phyloP scores from a whole-genome alignment of 202 grass and related monocot genomes.

The Bolboschoenoplectus hybrid region DNA sequence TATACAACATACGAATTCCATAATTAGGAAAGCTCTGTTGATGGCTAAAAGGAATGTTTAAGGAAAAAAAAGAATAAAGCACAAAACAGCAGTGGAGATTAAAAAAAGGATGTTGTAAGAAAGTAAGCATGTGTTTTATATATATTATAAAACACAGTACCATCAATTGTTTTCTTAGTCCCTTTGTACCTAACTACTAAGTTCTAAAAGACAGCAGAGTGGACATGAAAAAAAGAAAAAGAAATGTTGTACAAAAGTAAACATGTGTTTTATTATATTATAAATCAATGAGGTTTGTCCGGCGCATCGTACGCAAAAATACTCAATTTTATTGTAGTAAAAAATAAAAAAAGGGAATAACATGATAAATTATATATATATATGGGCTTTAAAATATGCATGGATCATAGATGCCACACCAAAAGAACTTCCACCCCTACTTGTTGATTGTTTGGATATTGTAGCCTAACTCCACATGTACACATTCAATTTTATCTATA shows the following conservation, averaged over 20 bases:
- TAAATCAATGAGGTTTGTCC: background rate
- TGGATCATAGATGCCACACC: background rate
- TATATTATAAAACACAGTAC: background rate
- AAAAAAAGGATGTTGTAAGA: no score
- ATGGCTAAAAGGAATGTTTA: background rate
- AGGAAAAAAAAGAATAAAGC: background rate
- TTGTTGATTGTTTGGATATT: background rate
- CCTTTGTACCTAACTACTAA: background rate
- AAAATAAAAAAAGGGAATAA: background rate
- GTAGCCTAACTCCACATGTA: background rate
- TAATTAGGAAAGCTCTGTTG: background rate
- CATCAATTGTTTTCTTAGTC: background rate
- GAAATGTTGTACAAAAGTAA: constrained; percentile 1
- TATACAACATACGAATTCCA: background rate
- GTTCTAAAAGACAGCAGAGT: background rate
- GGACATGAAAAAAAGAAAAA: background rate
- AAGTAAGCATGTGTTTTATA: no score
- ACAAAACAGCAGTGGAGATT: no score
- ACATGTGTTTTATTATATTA: background rate
- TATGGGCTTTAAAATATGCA: no score
- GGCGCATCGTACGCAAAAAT: background rate
- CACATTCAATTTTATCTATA: no score
- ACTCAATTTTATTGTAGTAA: background rate
- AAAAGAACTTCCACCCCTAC: background rate
- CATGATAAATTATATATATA: background rate